phyloP scores from a whole-genome alignment of 208 protist genomes.

The Crithidia sp. region DNA sequence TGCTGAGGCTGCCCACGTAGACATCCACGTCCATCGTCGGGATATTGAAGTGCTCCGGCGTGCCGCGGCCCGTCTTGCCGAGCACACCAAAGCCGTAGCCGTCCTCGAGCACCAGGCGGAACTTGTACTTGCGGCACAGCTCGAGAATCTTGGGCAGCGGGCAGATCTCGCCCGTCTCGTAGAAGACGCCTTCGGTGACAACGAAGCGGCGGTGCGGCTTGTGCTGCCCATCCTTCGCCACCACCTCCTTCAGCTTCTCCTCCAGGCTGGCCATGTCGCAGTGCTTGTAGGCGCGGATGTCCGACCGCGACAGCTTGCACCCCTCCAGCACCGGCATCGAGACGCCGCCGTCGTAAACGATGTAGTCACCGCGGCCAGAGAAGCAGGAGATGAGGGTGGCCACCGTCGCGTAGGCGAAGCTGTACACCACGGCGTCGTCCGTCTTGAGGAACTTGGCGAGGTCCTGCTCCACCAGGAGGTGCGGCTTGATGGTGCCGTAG shows the following conservation, averaged over 20 bases:
- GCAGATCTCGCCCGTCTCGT: slow-evolving; percentile 88
- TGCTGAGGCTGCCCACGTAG: slow-evolving; percentile 89
- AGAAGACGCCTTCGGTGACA: slow-evolving; percentile 96
- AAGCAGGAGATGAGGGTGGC: slow-evolving; percentile 96
- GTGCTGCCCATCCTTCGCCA: slow-evolving; percentile 52
- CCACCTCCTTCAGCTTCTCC: slow-evolving; percentile 73
- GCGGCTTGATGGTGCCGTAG: slow-evolving; percentile 97
- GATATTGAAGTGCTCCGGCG: slow-evolving; percentile 94
- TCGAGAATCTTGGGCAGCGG: slow-evolving; percentile 88
- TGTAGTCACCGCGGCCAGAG: slow-evolving; percentile 89
- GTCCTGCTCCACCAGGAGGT: slow-evolving; percentile 93
- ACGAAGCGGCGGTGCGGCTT: slow-evolving; percentile 93
- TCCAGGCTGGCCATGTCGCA: slow-evolving; percentile 96
- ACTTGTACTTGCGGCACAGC: slow-evolving; percentile 95
- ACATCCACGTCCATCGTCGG: slow-evolving; percentile 82
- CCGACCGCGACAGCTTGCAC: slow-evolving; percentile 85
- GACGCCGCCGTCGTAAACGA: slow-evolving; percentile 92
- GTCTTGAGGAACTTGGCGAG: slow-evolving; percentile 91
- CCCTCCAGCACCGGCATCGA: slow-evolving; percentile 89
- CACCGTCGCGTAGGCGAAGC: slow-evolving; percentile 95
- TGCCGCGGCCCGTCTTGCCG: slow-evolving; percentile 94
- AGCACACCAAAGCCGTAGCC: slow-evolving; percentile 95
- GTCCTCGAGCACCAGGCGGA: slow-evolving; percentile 97
- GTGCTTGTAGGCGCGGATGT: slow-evolving; percentile 92
- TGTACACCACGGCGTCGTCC: slow-evolving; percentile 94